Conservation (phyloP, 2,329 filamentous ascomycete genomes). For the Xenosphaeropsis pyriputrescens region DNA sequence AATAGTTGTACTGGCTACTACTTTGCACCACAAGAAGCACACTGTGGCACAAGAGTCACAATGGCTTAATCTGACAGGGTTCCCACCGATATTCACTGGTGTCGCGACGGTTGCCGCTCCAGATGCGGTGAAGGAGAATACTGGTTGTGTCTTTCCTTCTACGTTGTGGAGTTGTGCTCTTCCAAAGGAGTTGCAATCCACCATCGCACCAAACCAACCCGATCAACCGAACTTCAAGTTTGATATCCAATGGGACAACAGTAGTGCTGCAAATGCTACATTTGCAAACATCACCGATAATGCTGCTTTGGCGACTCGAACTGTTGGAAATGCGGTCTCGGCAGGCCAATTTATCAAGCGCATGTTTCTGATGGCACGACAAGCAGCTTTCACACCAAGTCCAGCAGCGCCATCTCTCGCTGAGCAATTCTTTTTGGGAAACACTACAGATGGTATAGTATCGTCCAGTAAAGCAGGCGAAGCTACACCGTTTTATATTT, state of each 20-base stretch:
- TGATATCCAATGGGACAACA: slow-evolving; percentile 60
- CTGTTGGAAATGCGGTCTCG: slow-evolving; percentile 16
- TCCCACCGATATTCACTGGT: slow-evolving; percentile 75
- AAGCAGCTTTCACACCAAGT: slow-evolving; percentile 24
- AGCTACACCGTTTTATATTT: slow-evolving; percentile 79
- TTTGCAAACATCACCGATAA: slow-evolving; percentile 22
- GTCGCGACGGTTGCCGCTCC: slow-evolving; percentile 66
- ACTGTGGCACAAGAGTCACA: slow-evolving; percentile 23
- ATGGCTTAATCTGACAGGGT: slow-evolving; percentile 78
- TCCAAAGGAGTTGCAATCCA: slow-evolving; percentile 60
- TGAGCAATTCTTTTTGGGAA: slow-evolving; percentile 72
- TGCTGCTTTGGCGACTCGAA: slow-evolving; percentile 9
- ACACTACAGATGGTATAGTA: slow-evolving; percentile 65
- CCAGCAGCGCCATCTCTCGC: slow-evolving; percentile 27
- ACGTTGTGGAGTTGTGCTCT: slow-evolving; percentile 79
- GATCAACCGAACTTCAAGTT: slow-evolving; percentile 68
- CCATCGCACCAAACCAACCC: slow-evolving; percentile 44
- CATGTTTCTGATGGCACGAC: slow-evolving; percentile 14
- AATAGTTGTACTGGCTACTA: slow-evolving; percentile 40
- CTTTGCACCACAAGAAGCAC: slow-evolving; percentile 27
- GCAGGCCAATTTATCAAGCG: slow-evolving; percentile 16
- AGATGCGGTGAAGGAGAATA: slow-evolving; percentile 46
- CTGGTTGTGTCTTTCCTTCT: slow-evolving; percentile 55
- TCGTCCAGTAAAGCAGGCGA: slow-evolving; percentile 63
- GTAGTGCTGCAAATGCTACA: slow-evolving; percentile 26